phyloP scores from a whole-genome alignment of 2,329 filamentous ascomycete genomes.

The Paracoccidioides lutzii region DNA sequence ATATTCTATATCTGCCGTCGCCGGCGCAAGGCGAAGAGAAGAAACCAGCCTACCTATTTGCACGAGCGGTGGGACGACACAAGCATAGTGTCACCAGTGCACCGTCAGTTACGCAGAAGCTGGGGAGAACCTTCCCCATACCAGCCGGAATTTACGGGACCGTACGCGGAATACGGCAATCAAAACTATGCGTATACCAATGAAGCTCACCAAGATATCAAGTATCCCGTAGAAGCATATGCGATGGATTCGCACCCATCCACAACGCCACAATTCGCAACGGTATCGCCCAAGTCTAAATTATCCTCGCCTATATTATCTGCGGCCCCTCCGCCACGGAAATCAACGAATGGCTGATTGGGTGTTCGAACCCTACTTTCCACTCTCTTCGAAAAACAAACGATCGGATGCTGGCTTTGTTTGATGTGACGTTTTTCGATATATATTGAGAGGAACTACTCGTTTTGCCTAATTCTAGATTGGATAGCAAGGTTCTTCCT shows the following conservation, averaged over 20 bases:
- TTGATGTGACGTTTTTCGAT: too few relatives aligned
- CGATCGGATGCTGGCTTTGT: too few relatives aligned
- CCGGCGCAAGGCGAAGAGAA: conserved; percentile 23
- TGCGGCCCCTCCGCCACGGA: background rate
- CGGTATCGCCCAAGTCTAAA: background rate
- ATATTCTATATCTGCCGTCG: conserved; percentile 32
- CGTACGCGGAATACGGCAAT: background rate
- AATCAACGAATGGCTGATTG: background rate
- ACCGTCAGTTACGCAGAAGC: conserved; percentile 12
- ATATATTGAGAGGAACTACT: too few relatives aligned
- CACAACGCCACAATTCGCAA: background rate
- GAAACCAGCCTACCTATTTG: conserved; percentile 17
- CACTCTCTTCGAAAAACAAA: background rate
- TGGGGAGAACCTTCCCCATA: conserved; percentile 13
- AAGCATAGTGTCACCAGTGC: conserved; percentile 17
- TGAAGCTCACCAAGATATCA: conserved; percentile 7
- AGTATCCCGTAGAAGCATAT: conserved; percentile 10
- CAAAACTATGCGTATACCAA: conserved; percentile 1
- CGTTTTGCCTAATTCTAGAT: too few relatives aligned
- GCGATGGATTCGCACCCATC: conserved; percentile 4
- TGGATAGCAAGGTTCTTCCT: too few relatives aligned
- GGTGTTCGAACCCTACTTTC: too few relatives aligned
- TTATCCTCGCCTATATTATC: background rate
- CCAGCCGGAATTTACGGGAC: background rate
- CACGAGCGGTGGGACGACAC: conserved; percentile 26